Conservation (phyloP, 768 basidiomycete genomes). For the Agaricus blazei region DNA sequence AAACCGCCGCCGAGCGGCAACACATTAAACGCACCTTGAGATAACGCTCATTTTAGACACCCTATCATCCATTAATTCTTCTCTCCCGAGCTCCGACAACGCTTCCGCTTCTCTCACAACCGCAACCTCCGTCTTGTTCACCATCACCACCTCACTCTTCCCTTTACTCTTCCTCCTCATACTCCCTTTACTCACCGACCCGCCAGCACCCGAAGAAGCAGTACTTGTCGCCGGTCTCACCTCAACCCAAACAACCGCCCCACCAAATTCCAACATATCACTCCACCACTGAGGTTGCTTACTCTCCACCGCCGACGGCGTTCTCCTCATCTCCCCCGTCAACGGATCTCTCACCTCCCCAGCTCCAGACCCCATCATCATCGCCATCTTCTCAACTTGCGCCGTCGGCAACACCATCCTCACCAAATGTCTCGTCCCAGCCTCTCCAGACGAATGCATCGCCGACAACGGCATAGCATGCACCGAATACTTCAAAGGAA, state of each 20-base stretch:
- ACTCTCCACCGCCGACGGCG: conserved; percentile 29
- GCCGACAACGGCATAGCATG: conserved; percentile 81
- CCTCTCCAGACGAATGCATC: conserved; percentile 61
- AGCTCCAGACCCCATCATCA: conserved; percentile 30
- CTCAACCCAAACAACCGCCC: conserved; percentile 47
- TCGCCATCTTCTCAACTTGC: conserved; percentile 60
- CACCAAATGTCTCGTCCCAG: conserved; percentile 69
- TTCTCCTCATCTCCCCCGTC: conserved; percentile 58
- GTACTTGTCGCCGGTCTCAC: conserved; percentile 38
- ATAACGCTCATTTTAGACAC: conserved; percentile 62
- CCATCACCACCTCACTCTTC: conserved; percentile 22
- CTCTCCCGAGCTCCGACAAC: conserved; percentile 63
- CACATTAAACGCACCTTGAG: conserved; percentile 47
- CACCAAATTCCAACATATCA: conserved; percentile 26
- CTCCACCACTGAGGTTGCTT: conserved; percentile 70
- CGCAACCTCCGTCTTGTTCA: conserved; percentile 47
- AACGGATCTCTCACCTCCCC: conserved; percentile 73
- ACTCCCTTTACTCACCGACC: conserved; percentile 13
- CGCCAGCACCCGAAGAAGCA: neutral
- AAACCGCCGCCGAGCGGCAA: conserved; percentile 8
- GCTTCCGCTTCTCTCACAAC: conserved; percentile 76
- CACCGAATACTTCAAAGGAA: conserved; percentile 56
- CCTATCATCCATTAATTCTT: conserved; percentile 72
- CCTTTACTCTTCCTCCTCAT: conserved; percentile 21
- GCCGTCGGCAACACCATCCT: conserved; percentile 79